Evolutionary conservation across 495 filamentous ascomycete genomes (phyloP).

Genomic region (Penicillium goetzii): DNA sequence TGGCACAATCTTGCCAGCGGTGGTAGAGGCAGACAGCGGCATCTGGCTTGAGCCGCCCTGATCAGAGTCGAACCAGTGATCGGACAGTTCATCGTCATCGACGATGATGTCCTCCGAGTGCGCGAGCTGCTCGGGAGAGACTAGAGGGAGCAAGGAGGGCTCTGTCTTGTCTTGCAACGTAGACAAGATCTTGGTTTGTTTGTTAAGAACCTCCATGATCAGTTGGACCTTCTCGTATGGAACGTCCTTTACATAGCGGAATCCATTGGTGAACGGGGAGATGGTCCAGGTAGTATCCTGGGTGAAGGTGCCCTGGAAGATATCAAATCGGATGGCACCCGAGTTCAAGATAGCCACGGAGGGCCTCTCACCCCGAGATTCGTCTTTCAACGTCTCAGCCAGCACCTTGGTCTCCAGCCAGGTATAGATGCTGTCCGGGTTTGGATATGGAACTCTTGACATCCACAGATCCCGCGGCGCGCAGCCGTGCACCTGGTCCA

Average conservation of each 20-base stretch:
- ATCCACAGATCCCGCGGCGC: constrained; percentile 83
- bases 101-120: constrained; percentile 18
- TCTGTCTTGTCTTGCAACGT: constrained; percentile 22
- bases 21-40: constrained; percentile 27
- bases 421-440: constrained; percentile 71
- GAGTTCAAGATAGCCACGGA: constrained; percentile 81
- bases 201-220: constrained; percentile 75
- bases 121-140: constrained; percentile 44
- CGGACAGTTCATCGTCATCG: constrained; percentile 3
- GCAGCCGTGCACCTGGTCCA: constrained; percentile 80
- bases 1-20: constrained; percentile 52
- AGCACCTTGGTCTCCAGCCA: constrained; percentile 79
- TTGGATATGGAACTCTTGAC: constrained; percentile 71
- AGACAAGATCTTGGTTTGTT: constrained; percentile 60
- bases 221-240: constrained; percentile 72
- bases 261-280: constrained; percentile 83
- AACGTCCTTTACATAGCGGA: constrained; percentile 78
- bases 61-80: not conserved
- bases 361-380: constrained; percentile 52
- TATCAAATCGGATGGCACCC: constrained; percentile 89
- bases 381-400: constrained; percentile 60
- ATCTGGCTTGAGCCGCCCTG: constrained; percentile 22
- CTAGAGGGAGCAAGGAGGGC: constrained; percentile 31
- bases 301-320: constrained; percentile 91
- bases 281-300: constrained; percentile 81